Percentiles rank a stretch among this genome's conserved stretches.
Evolutionary conservation across 2,329 filamentous ascomycete genomes (phyloP).

Genomic region (Monilinia vaccinii-corymbosi): DNA sequence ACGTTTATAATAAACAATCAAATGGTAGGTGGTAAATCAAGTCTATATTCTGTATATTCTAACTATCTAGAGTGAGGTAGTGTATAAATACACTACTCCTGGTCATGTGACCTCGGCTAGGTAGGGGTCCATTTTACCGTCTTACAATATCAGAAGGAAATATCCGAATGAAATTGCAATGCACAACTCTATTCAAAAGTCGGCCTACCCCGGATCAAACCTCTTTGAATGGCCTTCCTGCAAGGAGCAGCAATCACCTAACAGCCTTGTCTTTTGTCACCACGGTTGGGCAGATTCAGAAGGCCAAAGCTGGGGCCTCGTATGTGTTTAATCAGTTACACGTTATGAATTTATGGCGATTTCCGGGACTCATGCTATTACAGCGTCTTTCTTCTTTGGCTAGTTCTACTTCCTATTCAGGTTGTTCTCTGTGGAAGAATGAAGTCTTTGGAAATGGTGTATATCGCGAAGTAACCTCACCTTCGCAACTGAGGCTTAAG

Average conservation of each 20-base stretch:
- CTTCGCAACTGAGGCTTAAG: accelerated
- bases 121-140: too few species aligned
- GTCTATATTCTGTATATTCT: too few species aligned
- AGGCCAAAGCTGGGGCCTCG: not conserved
- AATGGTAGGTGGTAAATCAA: too few species aligned
- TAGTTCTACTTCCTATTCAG: not conserved
- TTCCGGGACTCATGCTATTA: not conserved
- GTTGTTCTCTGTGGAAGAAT: not conserved
- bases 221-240: too few species aligned
- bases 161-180: not conserved
- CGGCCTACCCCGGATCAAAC: not conserved
- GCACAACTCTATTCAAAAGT: not conserved
- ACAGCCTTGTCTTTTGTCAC: too few species aligned
- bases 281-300: not conserved
- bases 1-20: too few species aligned
- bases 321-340: not conserved
- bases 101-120: too few species aligned
- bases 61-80: too few species aligned
- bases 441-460: not conserved
- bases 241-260: not conserved
- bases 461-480: not conserved
- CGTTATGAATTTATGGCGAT: not conserved
- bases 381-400: not conserved
- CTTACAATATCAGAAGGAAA: not conserved
- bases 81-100: too few species aligned